Evolutionary conservation across 129 eudicot species (phyloP), one percentile per base, ranked within the genome.

Genomic region (Tagetes erecta): DNA sequence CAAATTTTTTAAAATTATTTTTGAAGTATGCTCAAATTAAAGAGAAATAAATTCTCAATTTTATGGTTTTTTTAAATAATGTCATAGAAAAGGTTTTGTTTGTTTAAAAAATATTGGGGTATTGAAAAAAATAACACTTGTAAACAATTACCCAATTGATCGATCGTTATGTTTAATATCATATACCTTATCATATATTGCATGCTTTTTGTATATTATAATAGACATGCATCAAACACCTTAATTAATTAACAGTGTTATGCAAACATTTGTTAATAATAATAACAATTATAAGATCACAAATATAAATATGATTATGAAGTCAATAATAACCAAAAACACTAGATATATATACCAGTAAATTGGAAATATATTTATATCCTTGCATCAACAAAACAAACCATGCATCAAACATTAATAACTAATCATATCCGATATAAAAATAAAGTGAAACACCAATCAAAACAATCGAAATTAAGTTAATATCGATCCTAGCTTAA

Each of bases 361-460:
- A 78, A 64, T 55, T 60, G 50, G 62, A 42, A 52, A 72, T 74
- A 62, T 74, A 58, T 8, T 20, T 74, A 62, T 74, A 72, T 65
- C 74, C 77, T 79, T 72, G 67, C 73, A 64, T 72, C 68, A 79
- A 64, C 73, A 65, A 36, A 36, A 62, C 67, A 62, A 62, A 62
- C 55, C 71, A 49, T 69, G 55, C 38, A 44, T 52, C 66, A 42
- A 64, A 65, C 73, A 53, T 12, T 72, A 66, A 72, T 56, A 63
- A 47, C 57, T 51, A 39, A 64, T 39, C 35, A 64, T 73, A 85
- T 75, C 80, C 65, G 35, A 64, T 6, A 41, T 1, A 52, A 70
- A 70, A 74, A 77, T 77, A 63, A 70, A 64, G 33, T 14, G 5
- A 63, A 72, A 71, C 77, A 41, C 34, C 30, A 67, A 76, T 45